Percentiles rank a stretch among this genome's conserved stretches.
Evolutionary conservation across 805 yeast species (phyloP).

Genomic region (Lachancea lanzarotensis): DNA sequence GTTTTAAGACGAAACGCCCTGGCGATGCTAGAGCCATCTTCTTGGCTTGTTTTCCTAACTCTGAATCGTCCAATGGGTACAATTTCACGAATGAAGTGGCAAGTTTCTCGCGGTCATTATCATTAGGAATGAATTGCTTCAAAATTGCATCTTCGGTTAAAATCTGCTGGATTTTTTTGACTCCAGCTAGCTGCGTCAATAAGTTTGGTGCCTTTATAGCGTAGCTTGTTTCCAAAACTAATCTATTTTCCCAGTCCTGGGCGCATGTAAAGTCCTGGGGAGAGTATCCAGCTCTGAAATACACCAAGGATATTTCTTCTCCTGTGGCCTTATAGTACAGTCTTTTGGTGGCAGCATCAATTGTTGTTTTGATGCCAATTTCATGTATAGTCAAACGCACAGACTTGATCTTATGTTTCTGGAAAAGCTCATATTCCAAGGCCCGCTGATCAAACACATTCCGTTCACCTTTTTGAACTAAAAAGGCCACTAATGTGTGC

Average conservation of each 20-base stretch:
- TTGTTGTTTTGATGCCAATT: slow-evolving; percentile 38
- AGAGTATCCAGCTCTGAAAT: slow-evolving; percentile 83
- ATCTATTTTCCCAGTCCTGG: slow-evolving; percentile 72
- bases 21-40: slow-evolving; percentile 63
- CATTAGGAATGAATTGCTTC: slow-evolving; percentile 36
- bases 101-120: slow-evolving; percentile 30
- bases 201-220: slow-evolving; percentile 92
- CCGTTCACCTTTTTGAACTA: slow-evolving; percentile 80
- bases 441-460: slow-evolving; percentile 89
- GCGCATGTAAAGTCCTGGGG: slow-evolving; percentile 70
- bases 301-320: slow-evolving; percentile 79
- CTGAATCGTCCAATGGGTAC: slow-evolving; percentile 74
- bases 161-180: slow-evolving; percentile 89
- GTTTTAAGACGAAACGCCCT: slow-evolving; percentile 76
- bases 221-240: slow-evolving; percentile 58
- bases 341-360: slow-evolving; percentile 38
- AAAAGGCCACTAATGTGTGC: slow-evolving; percentile 52
- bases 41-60: slow-evolving; percentile 55
- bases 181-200: slow-evolving; percentile 84
- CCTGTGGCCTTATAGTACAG: slow-evolving; percentile 48
- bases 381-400: slow-evolving; percentile 63
- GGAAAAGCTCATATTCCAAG: slow-evolving; percentile 63
- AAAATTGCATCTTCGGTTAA: slow-evolving; percentile 53
- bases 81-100: slow-evolving; percentile 70
- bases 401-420: slow-evolving; percentile 50